These are phyloP conservation scores for Drosera capensis DNA, from an alignment of 148 eudicot genomes.

Conservation along the genomic window DNA sequence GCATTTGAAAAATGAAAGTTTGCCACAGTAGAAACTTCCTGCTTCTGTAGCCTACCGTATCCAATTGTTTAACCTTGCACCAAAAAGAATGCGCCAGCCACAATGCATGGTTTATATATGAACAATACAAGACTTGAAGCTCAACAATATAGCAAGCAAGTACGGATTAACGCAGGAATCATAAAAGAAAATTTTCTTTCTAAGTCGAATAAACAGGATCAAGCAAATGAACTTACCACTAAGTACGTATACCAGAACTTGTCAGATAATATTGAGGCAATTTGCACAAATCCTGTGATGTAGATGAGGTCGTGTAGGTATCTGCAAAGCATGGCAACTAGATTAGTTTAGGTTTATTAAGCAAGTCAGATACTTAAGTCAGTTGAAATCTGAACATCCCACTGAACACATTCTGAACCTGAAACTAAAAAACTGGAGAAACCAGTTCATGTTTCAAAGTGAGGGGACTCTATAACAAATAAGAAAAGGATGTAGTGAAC, in stretches of 20 bases:
- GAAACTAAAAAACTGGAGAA: too few species aligned
- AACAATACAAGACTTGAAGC: too few species aligned
- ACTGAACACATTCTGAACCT: background rate
- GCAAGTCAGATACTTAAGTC: background rate
- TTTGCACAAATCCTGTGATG: slow-evolving; percentile 72
- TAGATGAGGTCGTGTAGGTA: slow-evolving; percentile 88
- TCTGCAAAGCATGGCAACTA: slow-evolving; percentile 29
- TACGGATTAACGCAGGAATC: background rate
- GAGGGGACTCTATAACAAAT: too few species aligned
- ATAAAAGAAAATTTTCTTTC: background rate
- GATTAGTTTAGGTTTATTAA: background rate
- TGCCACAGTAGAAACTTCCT: too few species aligned
- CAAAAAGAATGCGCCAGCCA: too few species aligned
- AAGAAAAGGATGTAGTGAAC: too few species aligned
- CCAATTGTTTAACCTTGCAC: too few species aligned
- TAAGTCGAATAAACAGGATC: too few species aligned
- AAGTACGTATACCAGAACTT: slow-evolving; percentile 83
- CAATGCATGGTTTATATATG: too few species aligned
- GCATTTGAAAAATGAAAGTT: too few species aligned
- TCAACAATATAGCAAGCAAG: background rate
- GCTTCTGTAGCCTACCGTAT: too few species aligned
- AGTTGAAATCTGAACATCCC: background rate
- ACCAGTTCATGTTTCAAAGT: too few species aligned
- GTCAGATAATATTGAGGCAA: slow-evolving; percentile 65
- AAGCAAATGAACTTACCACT: slow-evolving; percentile 44